Conservation (phyloP, 2,329 filamentous ascomycete species). For the Teratosphaeriaceae sp. region DNA sequence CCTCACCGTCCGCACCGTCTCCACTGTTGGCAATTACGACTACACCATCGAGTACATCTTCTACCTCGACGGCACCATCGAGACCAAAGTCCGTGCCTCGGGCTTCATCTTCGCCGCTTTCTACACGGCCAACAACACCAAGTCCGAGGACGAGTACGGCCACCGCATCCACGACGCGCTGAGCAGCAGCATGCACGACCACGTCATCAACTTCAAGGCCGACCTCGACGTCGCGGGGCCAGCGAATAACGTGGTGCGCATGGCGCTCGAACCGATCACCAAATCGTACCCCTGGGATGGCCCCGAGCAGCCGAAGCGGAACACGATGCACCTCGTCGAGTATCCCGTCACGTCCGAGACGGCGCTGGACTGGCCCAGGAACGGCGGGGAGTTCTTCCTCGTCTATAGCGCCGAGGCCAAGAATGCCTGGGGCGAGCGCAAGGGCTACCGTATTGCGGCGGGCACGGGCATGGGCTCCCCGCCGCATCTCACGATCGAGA, state of each 20-base stretch:
- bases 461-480: constrained; percentile 30
- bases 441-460: constrained; percentile 39
- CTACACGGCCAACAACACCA: constrained; percentile 35
- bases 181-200: constrained; percentile 32
- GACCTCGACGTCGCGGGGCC: constrained; percentile 34
- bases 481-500: constrained; percentile 42
- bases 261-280: constrained; percentile 26
- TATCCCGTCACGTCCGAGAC: constrained; percentile 20
- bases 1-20: constrained; percentile 41
- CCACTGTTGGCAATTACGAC: constrained; percentile 52
- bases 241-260: constrained; percentile 30
- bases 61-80: constrained; percentile 46
- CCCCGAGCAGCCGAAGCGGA: constrained; percentile 20
- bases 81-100: constrained; percentile 46
- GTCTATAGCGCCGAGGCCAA: constrained; percentile 31
- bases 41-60: constrained; percentile 48
- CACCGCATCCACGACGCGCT: constrained; percentile 33
- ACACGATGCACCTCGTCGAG: constrained; percentile 27
- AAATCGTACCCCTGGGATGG: constrained; percentile 25
- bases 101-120: constrained; percentile 51
- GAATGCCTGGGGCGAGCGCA: constrained; percentile 37
- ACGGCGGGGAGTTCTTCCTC: constrained; percentile 35
- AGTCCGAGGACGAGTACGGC: constrained; percentile 33
- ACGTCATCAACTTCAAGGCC: constrained; percentile 37
- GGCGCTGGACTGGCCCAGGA: constrained; percentile 31